phyloP scores from a whole-genome alignment of 441 rosid genomes.

The California macrophylla region DNA sequence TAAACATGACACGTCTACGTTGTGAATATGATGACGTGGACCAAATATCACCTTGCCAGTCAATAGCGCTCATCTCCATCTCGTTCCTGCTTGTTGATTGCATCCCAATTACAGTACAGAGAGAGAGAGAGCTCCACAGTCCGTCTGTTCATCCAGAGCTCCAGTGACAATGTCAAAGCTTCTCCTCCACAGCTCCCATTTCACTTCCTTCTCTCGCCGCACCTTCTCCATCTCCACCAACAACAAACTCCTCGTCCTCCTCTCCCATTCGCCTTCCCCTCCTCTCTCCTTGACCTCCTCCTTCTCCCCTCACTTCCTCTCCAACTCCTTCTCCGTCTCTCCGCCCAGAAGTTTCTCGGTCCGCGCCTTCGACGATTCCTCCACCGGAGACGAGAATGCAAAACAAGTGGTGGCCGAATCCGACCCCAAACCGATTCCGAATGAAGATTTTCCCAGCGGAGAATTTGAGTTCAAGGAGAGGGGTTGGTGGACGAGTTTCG shows the following conservation, averaged over 20 bases:
- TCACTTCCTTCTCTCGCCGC: conserved; percentile 18
- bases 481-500: conserved; percentile 48
- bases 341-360: conserved; percentile 27
- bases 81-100: background rate
- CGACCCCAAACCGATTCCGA: background rate
- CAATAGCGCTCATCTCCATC: background rate
- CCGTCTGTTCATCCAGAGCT: background rate
- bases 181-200: background rate
- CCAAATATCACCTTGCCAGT: background rate
- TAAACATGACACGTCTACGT: background rate
- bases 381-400: conserved; percentile 29
- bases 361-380: conserved; percentile 54
- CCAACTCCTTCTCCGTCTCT: conserved; percentile 4
- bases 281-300: conserved; percentile 6
- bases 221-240: conserved; percentile 3
- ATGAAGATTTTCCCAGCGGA: conserved; percentile 58
- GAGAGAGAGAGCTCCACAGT: background rate
- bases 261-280: background rate
- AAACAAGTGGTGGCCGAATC: background rate
- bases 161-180: background rate
- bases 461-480: conserved; percentile 46
- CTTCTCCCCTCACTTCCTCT: conserved; percentile 10
- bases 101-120: background rate
- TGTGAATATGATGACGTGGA: background rate
- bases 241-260: background rate